Evolutionary conservation across 176 grass and related monocot genomes (phyloP), one percentile per base, ranked within the genome.

Genomic region (Puya raimondii): DNA sequence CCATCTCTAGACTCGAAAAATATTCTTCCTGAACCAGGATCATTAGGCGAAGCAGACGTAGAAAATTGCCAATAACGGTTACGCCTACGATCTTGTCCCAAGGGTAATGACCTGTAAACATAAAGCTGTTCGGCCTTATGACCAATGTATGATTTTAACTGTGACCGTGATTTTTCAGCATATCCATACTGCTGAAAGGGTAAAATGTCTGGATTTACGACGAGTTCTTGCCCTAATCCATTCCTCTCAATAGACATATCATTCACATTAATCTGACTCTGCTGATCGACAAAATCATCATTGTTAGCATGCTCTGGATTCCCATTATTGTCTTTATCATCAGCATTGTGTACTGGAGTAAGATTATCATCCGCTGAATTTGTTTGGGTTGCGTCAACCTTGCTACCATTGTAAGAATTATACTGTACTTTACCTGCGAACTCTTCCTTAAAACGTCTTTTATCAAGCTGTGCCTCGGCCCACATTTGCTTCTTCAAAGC

Each of bases 401-500:
- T 91, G n/a, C 64, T 59, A 74, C 51, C 67, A 10, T 47, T 12
- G 15, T 25, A 80, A 80, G 84, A 77, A 74, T 76, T 74, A 65
- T 67, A 81, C 27, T 93, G 89, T 53, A 52, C 47, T 85, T 75
- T 90, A 63, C 65, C 78, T 53, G 77, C 52, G 75, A 81, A 85
- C n/a, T 93, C 94, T 54, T 99, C 94, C 73, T 64, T 93, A 63
- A 67, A 75, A 85, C 94, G 89, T 50, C 82, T 92, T 83, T 86
- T 99, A 74, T 99, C 94, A 57, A 88, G 86, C 51, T 99, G 94
- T 80, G 86, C 90, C 25, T 99, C 94, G 14, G 84, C 84, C 94
- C 89, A 99, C 94, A 99, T 99, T 79, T 93, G 94, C 49, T 99
- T 99, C 74, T 93, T 99, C 26, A 99, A 80, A 70, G 87, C 84